phyloP scores from a whole-genome alignment of 148 eudicot species.

The Rhododendron kiyosumense region DNA sequence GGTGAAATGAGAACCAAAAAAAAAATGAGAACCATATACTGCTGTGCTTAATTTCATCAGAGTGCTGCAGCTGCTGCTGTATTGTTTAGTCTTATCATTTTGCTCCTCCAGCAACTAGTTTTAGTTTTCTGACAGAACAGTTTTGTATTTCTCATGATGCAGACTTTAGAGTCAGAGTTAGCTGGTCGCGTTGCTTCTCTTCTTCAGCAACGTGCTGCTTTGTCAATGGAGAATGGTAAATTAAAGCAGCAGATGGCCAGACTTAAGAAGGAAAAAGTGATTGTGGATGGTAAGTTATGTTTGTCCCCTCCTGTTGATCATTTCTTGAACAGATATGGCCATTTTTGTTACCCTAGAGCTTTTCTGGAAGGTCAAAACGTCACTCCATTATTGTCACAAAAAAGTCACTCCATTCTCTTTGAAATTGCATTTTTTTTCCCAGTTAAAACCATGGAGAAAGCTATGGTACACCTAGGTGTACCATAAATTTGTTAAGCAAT shows the following conservation, averaged over 20 bases:
- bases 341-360: neutral
- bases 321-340: neutral
- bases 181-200: constrained; percentile 38
- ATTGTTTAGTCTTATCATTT: too few species aligned
- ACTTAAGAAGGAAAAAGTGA: constrained; percentile 41
- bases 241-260: constrained; percentile 52
- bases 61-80: too few species aligned
- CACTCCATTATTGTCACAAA: neutral
- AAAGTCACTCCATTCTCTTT: neutral
- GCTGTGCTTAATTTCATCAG: too few species aligned
- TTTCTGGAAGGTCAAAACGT: neutral
- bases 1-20: too few species aligned
- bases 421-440: neutral
- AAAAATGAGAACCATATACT: too few species aligned
- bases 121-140: neutral
- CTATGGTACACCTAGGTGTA: neutral
- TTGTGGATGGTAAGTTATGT: constrained; percentile 46
- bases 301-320: neutral
- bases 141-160: constrained; percentile 18
- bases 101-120: too few species aligned
- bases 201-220: constrained; percentile 46
- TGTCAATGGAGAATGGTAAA: constrained; percentile 56
- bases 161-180: constrained; percentile 61
- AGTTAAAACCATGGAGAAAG: neutral
- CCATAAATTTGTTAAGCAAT: neutral